phyloP scores from a whole-genome alignment of 2,329 filamentous ascomycete species.

The Cladorrhinum sp. region DNA sequence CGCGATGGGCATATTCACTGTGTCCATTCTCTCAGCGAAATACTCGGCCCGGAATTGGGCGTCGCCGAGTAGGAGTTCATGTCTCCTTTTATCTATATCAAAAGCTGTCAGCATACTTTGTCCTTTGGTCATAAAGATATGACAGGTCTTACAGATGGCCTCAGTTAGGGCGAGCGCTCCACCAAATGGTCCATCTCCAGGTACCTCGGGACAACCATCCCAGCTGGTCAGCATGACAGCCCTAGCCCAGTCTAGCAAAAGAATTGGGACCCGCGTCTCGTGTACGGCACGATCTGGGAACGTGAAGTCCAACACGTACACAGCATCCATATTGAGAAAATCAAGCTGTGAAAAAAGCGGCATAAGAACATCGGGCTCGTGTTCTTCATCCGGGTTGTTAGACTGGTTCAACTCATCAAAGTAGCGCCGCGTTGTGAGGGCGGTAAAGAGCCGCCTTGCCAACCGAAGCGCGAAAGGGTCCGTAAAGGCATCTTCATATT shows the following conservation, averaged over 20 bases:
- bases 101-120: too few species aligned
- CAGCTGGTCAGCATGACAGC: constrained; percentile 75
- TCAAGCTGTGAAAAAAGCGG: constrained; percentile 54
- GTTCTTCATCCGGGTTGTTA: constrained; percentile 32
- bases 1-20: constrained; percentile 68
- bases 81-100: constrained; percentile 55
- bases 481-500: constrained; percentile 62
- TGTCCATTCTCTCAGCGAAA: constrained; percentile 72
- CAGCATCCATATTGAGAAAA: constrained; percentile 44
- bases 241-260: constrained; percentile 68
- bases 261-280: constrained; percentile 54
- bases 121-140: too few species aligned
- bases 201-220: constrained; percentile 71
- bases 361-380: constrained; percentile 44
- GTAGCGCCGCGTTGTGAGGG: constrained; percentile 51
- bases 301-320: constrained; percentile 47
- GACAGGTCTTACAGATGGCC: constrained; percentile 66
- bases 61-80: constrained; percentile 62
- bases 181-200: constrained; percentile 68
- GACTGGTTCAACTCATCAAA: constrained; percentile 47
- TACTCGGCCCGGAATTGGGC: constrained; percentile 73
- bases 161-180: constrained; percentile 73
- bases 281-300: constrained; percentile 52
- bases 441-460: constrained; percentile 56
- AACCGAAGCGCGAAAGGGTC: constrained; percentile 59